A percentile compares a stretch with the other conserved stretches of the same genome.
Evolutionary conservation across 2,329 filamentous ascomycete genomes (phyloP).

Genomic region (Hypocrella siamensis): DNA sequence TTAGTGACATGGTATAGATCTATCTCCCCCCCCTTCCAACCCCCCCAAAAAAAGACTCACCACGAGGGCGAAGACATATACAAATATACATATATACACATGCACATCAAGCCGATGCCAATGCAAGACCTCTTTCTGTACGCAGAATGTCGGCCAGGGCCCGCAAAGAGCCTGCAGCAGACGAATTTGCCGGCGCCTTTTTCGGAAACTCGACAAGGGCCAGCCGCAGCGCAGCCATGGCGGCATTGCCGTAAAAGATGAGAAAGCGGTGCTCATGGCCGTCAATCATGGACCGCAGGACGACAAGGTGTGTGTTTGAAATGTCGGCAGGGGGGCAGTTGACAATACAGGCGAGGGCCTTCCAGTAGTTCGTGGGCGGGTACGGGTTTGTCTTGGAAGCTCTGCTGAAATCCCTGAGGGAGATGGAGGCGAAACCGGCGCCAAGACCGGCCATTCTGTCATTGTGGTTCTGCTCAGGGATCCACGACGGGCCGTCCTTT

Average conservation of each 20-base stretch:
- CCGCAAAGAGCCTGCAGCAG: slow-evolving; percentile 33
- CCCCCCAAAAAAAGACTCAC: too few species aligned
- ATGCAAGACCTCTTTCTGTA: slow-evolving; percentile 30
- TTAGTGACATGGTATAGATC: too few species aligned
- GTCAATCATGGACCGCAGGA: slow-evolving; percentile 57
- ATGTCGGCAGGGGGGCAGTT: slow-evolving; percentile 54
- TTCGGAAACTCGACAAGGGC: slow-evolving; percentile 62
- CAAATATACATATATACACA: too few species aligned
- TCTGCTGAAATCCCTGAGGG: slow-evolving; percentile 66
- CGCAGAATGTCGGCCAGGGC: slow-evolving; percentile 39
- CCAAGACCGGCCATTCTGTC: slow-evolving; percentile 74
- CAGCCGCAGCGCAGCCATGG: slow-evolving; percentile 50
- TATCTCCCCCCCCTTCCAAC: too few species aligned
- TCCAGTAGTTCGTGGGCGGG: slow-evolving; percentile 73
- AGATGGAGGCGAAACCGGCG: slow-evolving; percentile 69
- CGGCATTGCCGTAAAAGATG: slow-evolving; percentile 65
- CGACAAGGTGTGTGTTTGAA: slow-evolving; percentile 57
- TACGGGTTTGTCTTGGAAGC: slow-evolving; percentile 56
- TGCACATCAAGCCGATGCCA: slow-evolving; percentile 22
- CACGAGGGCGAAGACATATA: too few species aligned
- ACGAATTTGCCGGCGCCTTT: slow-evolving; percentile 28
- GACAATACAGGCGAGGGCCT: slow-evolving; percentile 56
- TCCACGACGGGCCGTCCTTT: slow-evolving; percentile 42
- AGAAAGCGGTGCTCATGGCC: slow-evolving; percentile 63
- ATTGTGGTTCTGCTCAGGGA: slow-evolving; percentile 56